Percentiles rank a stretch among this genome's conserved stretches.
These are phyloP conservation scores for Calonectria leucothoes DNA, from an alignment of 2,329 filamentous ascomycete species.

Conservation along the genomic window DNA sequence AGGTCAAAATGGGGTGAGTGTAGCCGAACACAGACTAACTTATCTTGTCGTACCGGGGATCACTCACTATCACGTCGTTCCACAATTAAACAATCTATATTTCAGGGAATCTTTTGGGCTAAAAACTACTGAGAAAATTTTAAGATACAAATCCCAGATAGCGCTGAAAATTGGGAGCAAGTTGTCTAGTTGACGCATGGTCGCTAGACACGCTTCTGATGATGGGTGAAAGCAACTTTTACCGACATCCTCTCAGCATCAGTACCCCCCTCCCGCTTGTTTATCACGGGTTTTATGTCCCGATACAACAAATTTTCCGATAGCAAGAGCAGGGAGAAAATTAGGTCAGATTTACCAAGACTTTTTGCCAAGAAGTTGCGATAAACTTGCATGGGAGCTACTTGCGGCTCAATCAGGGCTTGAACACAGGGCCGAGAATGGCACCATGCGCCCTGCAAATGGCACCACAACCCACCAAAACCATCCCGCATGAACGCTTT, in stretches of 20 bases:
- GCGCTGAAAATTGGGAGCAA: too few species aligned
- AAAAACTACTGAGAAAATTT: rapidly evolving
- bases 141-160: neutral
- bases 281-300: neutral
- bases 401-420: neutral
- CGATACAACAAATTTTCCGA: neutral
- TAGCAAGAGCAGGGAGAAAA: neutral
- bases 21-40: too few species aligned
- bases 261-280: neutral
- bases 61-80: neutral
- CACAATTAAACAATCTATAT: neutral
- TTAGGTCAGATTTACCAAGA: neutral
- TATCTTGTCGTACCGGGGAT: too few species aligned
- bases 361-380: neutral
- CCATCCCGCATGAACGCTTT: neutral
- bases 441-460: neutral
- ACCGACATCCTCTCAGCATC: neutral
- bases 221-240: neutral
- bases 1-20: too few species aligned
- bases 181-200: too few species aligned
- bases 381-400: neutral
- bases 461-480: neutral
- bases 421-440: neutral
- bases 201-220: too few species aligned
- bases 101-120: neutral